These are phyloP conservation scores for Grosmannia penicillata DNA, from an alignment of 2,329 filamentous ascomycete genomes.

Conservation along the genomic window DNA sequence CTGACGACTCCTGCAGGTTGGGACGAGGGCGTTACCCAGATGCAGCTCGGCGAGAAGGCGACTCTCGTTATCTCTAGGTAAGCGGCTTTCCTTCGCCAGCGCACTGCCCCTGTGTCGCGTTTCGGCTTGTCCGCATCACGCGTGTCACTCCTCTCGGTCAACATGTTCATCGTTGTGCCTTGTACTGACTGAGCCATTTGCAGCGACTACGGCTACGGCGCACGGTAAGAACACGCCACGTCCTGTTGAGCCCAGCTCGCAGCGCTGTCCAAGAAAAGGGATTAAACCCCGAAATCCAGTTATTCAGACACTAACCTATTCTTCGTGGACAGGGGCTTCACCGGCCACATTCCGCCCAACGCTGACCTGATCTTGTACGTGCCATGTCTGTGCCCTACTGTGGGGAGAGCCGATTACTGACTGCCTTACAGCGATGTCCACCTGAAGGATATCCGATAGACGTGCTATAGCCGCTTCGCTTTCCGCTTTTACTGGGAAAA, in stretches of 20 bases:
- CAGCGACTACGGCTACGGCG: conserved; percentile 52
- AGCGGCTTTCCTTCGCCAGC: conserved; percentile 13
- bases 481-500: too few species aligned
- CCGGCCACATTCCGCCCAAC: conserved; percentile 59
- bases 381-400: not conserved
- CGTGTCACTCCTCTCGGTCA: too few species aligned
- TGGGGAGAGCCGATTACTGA: conserved; percentile 8
- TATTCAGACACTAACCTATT: conserved; percentile 13
- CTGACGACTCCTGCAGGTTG: conserved; percentile 41
- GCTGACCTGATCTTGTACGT: conserved; percentile 75
- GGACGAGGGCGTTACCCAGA: conserved; percentile 73
- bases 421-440: conserved; percentile 16
- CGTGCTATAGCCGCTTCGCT: too few species aligned
- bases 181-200: not conserved
- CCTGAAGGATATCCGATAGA: conserved; percentile 18
- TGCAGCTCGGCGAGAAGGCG: conserved; percentile 85
- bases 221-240: conserved; percentile 33
- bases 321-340: conserved; percentile 53
- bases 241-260: too few species aligned
- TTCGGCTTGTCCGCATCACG: too few species aligned
- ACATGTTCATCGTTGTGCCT: too few species aligned
- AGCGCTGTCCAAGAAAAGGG: too few species aligned
- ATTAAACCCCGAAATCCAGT: too few species aligned
- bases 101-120: too few species aligned
- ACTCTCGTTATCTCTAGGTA: conserved; percentile 69